Evolutionary conservation across 768 basidiomycete genomes (phyloP).

Genomic region (Tulasnella sp.): DNA sequence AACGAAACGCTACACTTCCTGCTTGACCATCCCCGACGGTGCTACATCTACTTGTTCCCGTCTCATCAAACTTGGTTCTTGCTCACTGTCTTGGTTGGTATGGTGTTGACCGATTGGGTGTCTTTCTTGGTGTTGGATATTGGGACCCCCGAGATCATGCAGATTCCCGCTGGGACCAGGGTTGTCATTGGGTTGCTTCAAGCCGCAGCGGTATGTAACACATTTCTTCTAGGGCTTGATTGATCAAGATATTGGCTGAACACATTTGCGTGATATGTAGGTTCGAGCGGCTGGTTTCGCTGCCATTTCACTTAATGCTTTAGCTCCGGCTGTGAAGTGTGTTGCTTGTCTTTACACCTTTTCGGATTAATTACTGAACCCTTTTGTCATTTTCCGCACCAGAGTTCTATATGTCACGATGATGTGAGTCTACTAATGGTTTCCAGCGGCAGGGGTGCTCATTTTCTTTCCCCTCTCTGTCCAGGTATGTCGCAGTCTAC

Average conservation of each 20-base stretch:
- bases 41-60: conserved; percentile 87
- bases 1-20: conserved; percentile 85
- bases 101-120: conserved; percentile 83
- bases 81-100: conserved; percentile 55
- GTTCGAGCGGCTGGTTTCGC: conserved; percentile 87
- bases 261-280: conserved; percentile 31
- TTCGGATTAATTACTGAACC: neutral
- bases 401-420: conserved; percentile 85
- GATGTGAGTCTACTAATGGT: conserved; percentile 58
- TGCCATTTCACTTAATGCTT: conserved; percentile 62
- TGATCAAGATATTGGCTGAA: neutral
- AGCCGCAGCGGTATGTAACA: conserved; percentile 44
- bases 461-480: neutral
- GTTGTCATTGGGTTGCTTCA: conserved; percentile 75
- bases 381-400: neutral
- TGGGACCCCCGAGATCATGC: conserved; percentile 62
- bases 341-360: conserved; percentile 32
- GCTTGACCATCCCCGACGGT: conserved; percentile 87
- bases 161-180: conserved; percentile 65
- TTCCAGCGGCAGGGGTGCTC: conserved; percentile 40
- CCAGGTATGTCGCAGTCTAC: conserved; percentile 36
- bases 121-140: conserved; percentile 87
- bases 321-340: conserved; percentile 87
- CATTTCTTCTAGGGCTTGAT: neutral
- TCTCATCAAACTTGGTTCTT: conserved; percentile 94